Percentiles rank a stretch among this genome's conserved stretches.
These are phyloP conservation scores for Trypethelium eluteriae DNA, from an alignment of 495 filamentous ascomycete species.

Conservation along the genomic window DNA sequence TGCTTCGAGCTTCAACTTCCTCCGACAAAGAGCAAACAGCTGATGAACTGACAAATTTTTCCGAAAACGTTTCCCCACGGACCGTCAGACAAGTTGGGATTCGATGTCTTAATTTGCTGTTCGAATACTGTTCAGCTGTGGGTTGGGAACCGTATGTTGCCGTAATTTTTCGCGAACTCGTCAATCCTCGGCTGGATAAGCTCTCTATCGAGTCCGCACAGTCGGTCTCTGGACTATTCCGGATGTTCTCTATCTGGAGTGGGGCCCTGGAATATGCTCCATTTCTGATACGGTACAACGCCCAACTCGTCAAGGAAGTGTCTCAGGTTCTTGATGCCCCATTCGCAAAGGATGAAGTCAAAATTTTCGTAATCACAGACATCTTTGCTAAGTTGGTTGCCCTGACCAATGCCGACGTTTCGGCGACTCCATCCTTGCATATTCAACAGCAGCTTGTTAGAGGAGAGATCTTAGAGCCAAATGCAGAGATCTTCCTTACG, in stretches of 20 bases:
- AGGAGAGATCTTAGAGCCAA: conserved; percentile 21
- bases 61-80: conserved; percentile 33
- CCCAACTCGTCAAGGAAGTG: conserved; percentile 56
- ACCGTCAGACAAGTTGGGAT: conserved; percentile 64
- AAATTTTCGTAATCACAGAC: conserved; percentile 65
- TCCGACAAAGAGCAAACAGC: conserved; percentile 41
- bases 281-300: conserved; percentile 59
- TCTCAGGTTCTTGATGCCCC: conserved; percentile 62
- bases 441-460: neutral
- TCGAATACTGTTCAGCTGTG: conserved; percentile 56
- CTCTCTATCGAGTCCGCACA: conserved; percentile 83
- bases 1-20: conserved; percentile 16
- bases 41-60: conserved; percentile 24
- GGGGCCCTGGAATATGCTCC: conserved; percentile 54
- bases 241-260: conserved; percentile 74
- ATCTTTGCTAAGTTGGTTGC: conserved; percentile 59
- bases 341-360: conserved; percentile 82
- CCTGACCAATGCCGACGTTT: neutral
- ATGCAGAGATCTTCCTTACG: conserved; percentile 22
- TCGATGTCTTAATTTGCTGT: conserved; percentile 70
- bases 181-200: conserved; percentile 68
- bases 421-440: neutral
- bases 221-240: conserved; percentile 72
- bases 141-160: conserved; percentile 65
- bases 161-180: conserved; percentile 61